Base-by-base conservation (phyloP, 1,139 yeast genomes). In the Debaryomyces robertsiae region DNA sequence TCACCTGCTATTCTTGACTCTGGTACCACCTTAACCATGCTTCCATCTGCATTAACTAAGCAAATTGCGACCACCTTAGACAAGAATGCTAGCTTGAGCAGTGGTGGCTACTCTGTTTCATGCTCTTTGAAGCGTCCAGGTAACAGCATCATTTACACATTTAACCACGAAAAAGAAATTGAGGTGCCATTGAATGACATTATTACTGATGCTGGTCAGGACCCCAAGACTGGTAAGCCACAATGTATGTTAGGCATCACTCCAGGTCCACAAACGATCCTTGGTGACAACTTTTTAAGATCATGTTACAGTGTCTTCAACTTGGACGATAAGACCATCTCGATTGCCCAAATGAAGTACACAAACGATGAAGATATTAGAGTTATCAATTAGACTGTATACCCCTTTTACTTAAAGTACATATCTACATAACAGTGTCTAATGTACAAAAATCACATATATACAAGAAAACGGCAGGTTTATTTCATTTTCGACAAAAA, bases 401-500 rank as follows among this genome's bases (percentile, higher is more conserved):
- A 25, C 27, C 23, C 29, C 16, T 17, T 15, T 29, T 29, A 18
- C 11, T 22, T n/a, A 22, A 9, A 29, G 24, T 15, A 27, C 19
- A 31, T 25, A 27, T 38, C 23, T 37, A 34, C 32, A 14, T 27
- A 17, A 34, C 10, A 33, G 19, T 10, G 27, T 14, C 27, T 17
- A 27, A 33, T 29, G 30, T 15, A 32, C 17, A 33, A 35, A 23
- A 17, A 38, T 38, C 16, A 37, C 29, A 18, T 32, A 37, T 45
- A 43, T 42, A 41, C 42, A 44, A 44, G 42, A 36, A 40, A 25
- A n/a, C 9, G 17, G 15, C 11, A 30, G 24, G 35, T 39, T 22
- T 43, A 42, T 46, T 60, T 67, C 71, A 74, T 72, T 52, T 75
- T 71, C 32, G 77, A 64, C 61, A 84, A 70, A 65, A 90, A 90